phyloP scores from a whole-genome alignment of 139 green algal genomes.

The Picochlorum costavermella region DNA sequence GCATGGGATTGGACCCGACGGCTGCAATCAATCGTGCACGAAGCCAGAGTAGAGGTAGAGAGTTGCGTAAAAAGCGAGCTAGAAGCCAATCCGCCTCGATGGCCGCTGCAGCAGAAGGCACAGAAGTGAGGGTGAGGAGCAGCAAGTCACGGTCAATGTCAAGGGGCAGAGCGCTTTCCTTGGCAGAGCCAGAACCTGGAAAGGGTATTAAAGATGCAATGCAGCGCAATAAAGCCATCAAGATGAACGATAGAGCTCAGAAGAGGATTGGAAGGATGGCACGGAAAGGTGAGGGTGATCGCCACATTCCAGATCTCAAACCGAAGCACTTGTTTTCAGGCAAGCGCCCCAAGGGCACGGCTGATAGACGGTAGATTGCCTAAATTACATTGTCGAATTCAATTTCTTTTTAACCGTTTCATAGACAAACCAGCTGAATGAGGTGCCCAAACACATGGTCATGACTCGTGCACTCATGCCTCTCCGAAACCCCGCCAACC shows the following conservation, averaged over 20 bases:
- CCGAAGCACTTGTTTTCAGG: constrained; percentile 97
- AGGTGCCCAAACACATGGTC: constrained; percentile 49
- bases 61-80: constrained; percentile 51
- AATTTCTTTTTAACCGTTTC: constrained; percentile 44
- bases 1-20: constrained; percentile 81
- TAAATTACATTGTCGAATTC: not conserved
- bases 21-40: constrained; percentile 57
- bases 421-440: constrained; percentile 58
- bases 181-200: constrained; percentile 37
- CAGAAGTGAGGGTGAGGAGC: constrained; percentile 76
- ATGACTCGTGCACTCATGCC: constrained; percentile 44
- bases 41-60: constrained; percentile 42
- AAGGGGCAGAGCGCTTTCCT: constrained; percentile 51
- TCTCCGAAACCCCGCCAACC: constrained; percentile 31
- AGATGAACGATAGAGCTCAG: constrained; percentile 79
- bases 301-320: constrained; percentile 67
- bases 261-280: constrained; percentile 48
- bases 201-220: constrained; percentile 69
- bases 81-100: constrained; percentile 26
- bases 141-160: constrained; percentile 78
- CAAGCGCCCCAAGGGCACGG: constrained; percentile 74
- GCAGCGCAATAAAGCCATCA: constrained; percentile 77
- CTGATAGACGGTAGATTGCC: constrained; percentile 52
- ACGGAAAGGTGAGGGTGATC: constrained; percentile 57
- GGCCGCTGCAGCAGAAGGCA: constrained; percentile 31